Evolutionary conservation across 352 stramenopile species (phyloP), one percentile per base, ranked within the genome.

Genomic region (Peronosclerospora sorghi): DNA sequence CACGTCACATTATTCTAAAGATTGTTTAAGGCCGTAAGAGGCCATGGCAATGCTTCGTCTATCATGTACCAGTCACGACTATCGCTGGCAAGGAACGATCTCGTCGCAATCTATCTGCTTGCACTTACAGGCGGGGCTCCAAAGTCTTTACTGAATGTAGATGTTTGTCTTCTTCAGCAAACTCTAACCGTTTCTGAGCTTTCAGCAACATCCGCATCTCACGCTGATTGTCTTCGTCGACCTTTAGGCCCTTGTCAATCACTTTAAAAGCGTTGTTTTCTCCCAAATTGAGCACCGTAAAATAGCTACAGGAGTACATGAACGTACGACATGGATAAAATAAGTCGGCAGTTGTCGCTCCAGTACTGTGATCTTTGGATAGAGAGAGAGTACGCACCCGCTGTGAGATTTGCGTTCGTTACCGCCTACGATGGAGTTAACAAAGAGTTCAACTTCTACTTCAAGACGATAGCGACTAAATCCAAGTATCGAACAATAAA

Each of bases 371-470:
- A 62, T 8, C 14, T 15, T 38, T 6, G 39, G 41, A 18, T 19
- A n/a, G 6, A 43, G n/a, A 13, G 4, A 51, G 24, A n/a, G 30
- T 18, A 42, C 46, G 24, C 62, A 80, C 59, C 70, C 70, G 29
- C 53, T 76, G 47, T 83, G 67, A 15, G 67, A 83, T 44, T 73
- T 71, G 42, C 56, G 61, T 28, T 58, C 55, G 14, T 50, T 44
- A 29, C 50, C 45, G n/a, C 45, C 47, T 0, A 60, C 57, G 10
- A 75, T 30, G 9, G 62, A 62, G 7, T 67, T 53, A 29, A 78
- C 51, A 32, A 73, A 80, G 15, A 83, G 65, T 23, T 78, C 68
- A 20, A 83, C 68, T 46, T 83, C 71, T 2, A 83, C 71, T 36
- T 83, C 71, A n/a, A 80, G 38, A 13, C 59, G 55, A 60, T 66